Percentiles rank a stretch among this genome's conserved stretches.
Conservation (phyloP, 331 rosid genomes). For the Malus hybrid region DNA sequence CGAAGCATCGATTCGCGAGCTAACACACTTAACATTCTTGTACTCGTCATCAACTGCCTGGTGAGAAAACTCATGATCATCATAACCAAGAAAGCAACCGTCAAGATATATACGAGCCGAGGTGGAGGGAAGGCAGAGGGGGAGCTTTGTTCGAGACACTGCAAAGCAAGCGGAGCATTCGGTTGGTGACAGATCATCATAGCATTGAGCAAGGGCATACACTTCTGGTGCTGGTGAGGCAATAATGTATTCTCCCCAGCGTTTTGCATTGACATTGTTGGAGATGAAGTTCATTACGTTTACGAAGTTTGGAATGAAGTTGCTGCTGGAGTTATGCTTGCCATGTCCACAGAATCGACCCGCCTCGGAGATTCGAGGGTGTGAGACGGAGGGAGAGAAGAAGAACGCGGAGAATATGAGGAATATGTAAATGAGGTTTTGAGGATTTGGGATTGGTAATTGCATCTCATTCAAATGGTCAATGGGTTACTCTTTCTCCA, state of each 20-base stretch:
- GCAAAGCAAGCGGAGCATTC: constrained; percentile 34
- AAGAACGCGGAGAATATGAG: neutral
- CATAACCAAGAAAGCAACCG: constrained; percentile 52
- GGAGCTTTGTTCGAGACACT: constrained; percentile 15
- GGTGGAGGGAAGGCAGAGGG: constrained; percentile 24
- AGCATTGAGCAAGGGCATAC: constrained; percentile 40
- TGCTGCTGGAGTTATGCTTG: neutral
- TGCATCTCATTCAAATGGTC: constrained; percentile 12
- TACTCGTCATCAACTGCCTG: constrained; percentile 4
- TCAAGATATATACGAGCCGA: constrained; percentile 40
- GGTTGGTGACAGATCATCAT: constrained; percentile 11
- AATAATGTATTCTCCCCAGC: constrained; percentile 17
- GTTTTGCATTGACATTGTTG: constrained; percentile 1
- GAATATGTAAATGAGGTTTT: neutral
- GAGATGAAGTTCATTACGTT: constrained; percentile 25
- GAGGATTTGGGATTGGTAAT: neutral
- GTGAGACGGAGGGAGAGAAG: constrained; percentile 3
- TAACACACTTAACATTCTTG: constrained; percentile 16
- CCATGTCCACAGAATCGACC: constrained; percentile 19
- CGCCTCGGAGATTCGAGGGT: neutral
- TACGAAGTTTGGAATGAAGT: constrained; percentile 9
- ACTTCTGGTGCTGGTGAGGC: constrained; percentile 5
- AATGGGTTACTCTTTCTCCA: neutral
- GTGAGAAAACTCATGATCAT: constrained; percentile 22
- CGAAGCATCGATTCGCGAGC: neutral